These are phyloP conservation scores for Cenchrus purpureus DNA, from an alignment of 176 grass and related monocot genomes.

Conservation along the genomic window DNA sequence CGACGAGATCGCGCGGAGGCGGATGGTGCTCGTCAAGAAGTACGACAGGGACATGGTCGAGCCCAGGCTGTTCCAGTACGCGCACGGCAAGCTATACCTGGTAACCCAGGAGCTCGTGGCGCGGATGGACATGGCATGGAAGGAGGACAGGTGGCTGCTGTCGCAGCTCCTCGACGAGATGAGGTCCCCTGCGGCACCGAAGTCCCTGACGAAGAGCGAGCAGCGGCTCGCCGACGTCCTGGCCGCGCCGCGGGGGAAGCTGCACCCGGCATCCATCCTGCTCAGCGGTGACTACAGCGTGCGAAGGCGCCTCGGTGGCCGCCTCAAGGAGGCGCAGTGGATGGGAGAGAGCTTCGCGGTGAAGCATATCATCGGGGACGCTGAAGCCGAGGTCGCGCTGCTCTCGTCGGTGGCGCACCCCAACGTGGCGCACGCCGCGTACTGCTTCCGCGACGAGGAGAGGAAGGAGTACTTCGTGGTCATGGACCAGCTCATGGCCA, in stretches of 20 bases:
- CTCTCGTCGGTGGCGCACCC: slow-evolving; percentile 79
- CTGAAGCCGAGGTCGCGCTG: slow-evolving; percentile 58
- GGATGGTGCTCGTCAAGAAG: slow-evolving; percentile 61
- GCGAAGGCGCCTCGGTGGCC: slow-evolving; percentile 57
- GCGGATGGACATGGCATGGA: slow-evolving; percentile 72
- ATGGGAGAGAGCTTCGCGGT: slow-evolving; percentile 77
- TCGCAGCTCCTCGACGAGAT: slow-evolving; percentile 73
- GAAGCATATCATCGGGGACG: slow-evolving; percentile 78
- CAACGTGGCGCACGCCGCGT: slow-evolving; percentile 60
- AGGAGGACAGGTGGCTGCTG: slow-evolving; percentile 81
- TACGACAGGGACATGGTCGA: slow-evolving; percentile 78
- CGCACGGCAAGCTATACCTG: slow-evolving; percentile 62
- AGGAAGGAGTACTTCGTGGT: slow-evolving; percentile 77
- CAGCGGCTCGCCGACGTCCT: slow-evolving; percentile 71
- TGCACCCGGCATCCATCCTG: slow-evolving; percentile 61
- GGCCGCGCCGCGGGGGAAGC: slow-evolving; percentile 55
- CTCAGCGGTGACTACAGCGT: slow-evolving; percentile 75
- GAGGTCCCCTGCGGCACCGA: slow-evolving; percentile 35
- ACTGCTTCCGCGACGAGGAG: slow-evolving; percentile 86
- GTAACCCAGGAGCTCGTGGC: slow-evolving; percentile 49
- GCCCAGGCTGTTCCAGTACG: slow-evolving; percentile 67
- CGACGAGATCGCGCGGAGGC: slow-evolving; percentile 53
- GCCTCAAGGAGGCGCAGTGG: slow-evolving; percentile 93
- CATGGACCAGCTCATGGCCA: slow-evolving; percentile 77
- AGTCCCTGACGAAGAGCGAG: slow-evolving; percentile 62